Conservation (phyloP, 148 eudicot species). For the Persicaria tinctoria region DNA sequence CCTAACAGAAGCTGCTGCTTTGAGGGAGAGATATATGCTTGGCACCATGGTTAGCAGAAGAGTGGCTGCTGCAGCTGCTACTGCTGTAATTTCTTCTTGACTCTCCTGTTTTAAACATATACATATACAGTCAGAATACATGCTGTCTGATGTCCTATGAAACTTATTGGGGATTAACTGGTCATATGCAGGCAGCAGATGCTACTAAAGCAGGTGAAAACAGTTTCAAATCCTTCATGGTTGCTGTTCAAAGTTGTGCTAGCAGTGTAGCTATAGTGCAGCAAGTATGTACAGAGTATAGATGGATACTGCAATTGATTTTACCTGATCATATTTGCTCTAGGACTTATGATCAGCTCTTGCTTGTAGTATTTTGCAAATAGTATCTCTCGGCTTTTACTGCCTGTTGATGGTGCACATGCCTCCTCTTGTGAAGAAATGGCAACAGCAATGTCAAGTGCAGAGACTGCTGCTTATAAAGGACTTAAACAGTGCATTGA, state of each 20-base stretch:
- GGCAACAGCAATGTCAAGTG: conserved; percentile 91
- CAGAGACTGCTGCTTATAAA: conserved; percentile 88
- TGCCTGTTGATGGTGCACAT: conserved; percentile 96
- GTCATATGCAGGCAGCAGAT: conserved; percentile 75
- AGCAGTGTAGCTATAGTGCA: conserved; percentile 98
- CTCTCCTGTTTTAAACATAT: not conserved
- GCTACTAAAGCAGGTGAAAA: conserved; percentile 99
- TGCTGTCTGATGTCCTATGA: not conserved
- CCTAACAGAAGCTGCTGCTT: conserved; percentile 87
- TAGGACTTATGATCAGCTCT: not conserved
- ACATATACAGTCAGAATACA: too few species aligned
- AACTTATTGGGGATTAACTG: conserved; percentile 10
- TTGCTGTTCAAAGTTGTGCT: conserved; percentile 93
- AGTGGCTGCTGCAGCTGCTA: conserved; percentile 99
- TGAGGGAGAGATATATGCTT: conserved; percentile 84
- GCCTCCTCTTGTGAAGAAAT: conserved; percentile 96
- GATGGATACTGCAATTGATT: conserved; percentile 15
- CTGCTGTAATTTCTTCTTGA: conserved; percentile 67
- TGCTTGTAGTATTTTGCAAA: conserved; percentile 68
- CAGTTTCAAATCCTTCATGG: conserved; percentile 97
- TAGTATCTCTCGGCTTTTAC: conserved; percentile 75
- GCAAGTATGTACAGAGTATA: conserved; percentile 47
- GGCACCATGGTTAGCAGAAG: conserved; percentile 81
- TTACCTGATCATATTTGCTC: not conserved
- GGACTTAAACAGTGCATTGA: conserved; percentile 99